phyloP scores from a whole-genome alignment of 106 monocot species.

The Dioscorea dumetorum region DNA sequence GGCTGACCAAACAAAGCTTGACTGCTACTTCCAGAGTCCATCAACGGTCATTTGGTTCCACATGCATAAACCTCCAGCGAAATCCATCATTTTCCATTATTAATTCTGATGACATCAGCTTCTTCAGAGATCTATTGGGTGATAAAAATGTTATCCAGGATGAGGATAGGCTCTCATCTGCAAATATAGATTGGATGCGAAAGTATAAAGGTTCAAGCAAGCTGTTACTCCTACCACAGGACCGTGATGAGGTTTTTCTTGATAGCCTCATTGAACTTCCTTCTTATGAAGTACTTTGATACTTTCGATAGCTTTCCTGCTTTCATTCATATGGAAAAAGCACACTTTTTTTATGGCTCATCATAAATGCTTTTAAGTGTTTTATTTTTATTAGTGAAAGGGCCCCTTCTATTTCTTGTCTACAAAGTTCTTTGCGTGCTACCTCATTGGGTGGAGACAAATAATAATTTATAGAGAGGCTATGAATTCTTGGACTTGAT shows the following conservation, averaged over 20 bases:
- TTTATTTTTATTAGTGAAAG: no score
- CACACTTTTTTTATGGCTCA: no score
- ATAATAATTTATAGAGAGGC: no score
- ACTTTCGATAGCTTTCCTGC: no score
- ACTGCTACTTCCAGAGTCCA: constrained; percentile 13
- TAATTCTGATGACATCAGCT: constrained; percentile 55
- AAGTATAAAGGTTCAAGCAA: constrained; percentile 86
- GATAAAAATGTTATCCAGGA: constrained; percentile 84
- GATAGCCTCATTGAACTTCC: not conserved
- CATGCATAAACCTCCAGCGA: constrained; percentile 33
- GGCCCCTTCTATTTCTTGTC: no score
- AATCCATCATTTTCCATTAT: constrained; percentile 58
- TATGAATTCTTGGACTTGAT: no score
- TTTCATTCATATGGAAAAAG: no score
- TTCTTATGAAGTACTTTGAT: no score
- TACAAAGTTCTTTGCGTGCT: no score
- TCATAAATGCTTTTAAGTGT: no score
- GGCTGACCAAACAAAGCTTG: not conserved
- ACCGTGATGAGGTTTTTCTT: constrained; percentile 59
- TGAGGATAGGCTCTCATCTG: constrained; percentile 68
- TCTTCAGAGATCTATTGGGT: constrained; percentile 68
- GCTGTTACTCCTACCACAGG: constrained; percentile 81
- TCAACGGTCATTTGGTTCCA: constrained; percentile 35
- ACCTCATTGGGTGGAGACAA: no score
- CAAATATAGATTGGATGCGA: constrained; percentile 91